Conservation (phyloP, 345 rosid genomes). For the Populus ilicifolia region DNA sequence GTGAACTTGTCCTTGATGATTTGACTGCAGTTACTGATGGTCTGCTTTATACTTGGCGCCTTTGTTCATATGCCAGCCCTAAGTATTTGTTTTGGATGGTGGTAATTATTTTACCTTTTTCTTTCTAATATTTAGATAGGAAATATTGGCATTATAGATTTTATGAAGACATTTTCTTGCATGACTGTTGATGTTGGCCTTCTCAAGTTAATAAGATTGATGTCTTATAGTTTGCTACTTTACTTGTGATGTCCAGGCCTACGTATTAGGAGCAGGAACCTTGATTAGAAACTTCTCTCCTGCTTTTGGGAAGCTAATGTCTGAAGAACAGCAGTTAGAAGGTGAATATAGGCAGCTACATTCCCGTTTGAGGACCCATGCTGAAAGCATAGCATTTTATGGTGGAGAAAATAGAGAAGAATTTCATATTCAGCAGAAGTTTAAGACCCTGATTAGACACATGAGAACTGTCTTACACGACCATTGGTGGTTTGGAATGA, state of each 20-base stretch:
- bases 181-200: neutral
- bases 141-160: neutral
- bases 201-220: neutral
- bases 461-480: constrained; percentile 77
- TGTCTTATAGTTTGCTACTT: neutral
- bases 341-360: constrained; percentile 97
- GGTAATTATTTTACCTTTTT: constrained; percentile 44
- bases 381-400: constrained; percentile 97
- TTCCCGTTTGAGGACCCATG: constrained; percentile 94
- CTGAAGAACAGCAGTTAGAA: constrained; percentile 91
- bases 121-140: neutral
- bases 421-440: constrained; percentile 81
- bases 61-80: constrained; percentile 96
- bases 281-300: constrained; percentile 88
- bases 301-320: constrained; percentile 88
- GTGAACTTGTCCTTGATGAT: constrained; percentile 91
- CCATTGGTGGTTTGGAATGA: constrained; percentile 99
- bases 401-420: constrained; percentile 94
- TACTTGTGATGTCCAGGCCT: constrained; percentile 52
- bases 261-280: constrained; percentile 86
- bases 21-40: constrained; percentile 84
- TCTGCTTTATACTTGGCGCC: constrained; percentile 87
- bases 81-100: constrained; percentile 89
- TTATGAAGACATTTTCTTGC: neutral
- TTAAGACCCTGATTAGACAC: constrained; percentile 68